phyloP scores from a whole-genome alignment of 2,329 filamentous ascomycete species.

The Ramularia collo-cygni region DNA sequence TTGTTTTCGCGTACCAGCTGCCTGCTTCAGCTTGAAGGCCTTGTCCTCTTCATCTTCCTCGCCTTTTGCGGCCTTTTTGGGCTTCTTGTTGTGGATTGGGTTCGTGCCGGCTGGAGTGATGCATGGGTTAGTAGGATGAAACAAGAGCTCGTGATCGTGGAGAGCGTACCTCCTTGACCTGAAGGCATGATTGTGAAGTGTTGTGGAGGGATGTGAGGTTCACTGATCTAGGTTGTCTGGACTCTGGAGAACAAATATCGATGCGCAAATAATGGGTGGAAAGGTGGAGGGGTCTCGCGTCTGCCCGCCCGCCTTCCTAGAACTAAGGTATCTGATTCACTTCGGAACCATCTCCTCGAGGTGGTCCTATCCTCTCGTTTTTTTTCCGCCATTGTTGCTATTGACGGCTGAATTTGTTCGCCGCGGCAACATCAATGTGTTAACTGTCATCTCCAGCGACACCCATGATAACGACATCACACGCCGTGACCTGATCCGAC shows the following conservation, averaged over 20 bases:
- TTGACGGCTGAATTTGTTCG: background rate
- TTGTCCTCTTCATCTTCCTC: constrained; percentile 83
- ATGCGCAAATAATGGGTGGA: background rate
- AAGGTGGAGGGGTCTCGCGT: background rate
- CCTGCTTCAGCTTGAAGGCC: constrained; percentile 77
- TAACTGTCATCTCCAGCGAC: background rate
- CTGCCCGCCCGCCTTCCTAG: too few species aligned
- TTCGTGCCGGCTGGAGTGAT: constrained; percentile 43
- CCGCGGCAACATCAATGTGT: constrained; percentile 1
- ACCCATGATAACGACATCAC: background rate
- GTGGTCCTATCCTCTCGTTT: too few species aligned
- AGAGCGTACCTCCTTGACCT: constrained; percentile 42
- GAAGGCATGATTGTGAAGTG: constrained; percentile 39
- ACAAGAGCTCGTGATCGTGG: background rate
- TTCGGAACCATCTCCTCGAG: too few species aligned
- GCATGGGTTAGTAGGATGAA: constrained; percentile 5
- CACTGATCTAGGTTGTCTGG: background rate
- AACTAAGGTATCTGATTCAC: too few species aligned
- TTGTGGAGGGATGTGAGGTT: background rate
- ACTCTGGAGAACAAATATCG: background rate
- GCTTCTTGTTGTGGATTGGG: constrained; percentile 63
- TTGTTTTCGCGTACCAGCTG: constrained; percentile 54
- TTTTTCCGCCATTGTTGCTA: background rate
- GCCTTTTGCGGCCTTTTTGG: constrained; percentile 72
- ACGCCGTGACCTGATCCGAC: too few species aligned